Base-by-base conservation (phyloP, 345 rosid genomes). In the Citrus medica region DNA sequence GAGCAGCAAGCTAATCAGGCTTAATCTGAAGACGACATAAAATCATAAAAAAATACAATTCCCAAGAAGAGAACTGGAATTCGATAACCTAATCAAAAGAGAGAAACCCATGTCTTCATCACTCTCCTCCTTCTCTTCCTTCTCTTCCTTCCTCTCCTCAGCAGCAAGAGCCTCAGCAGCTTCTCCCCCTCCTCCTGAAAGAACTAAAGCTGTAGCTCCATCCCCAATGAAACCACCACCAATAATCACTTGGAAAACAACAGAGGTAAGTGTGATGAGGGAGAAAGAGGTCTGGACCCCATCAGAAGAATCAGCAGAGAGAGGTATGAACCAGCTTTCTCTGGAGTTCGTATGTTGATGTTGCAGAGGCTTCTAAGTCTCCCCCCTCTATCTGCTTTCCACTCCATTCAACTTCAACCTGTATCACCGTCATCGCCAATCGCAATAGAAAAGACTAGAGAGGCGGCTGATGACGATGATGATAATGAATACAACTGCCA, bases 41-140 rank as follows among this genome's bases (percentile, higher is more conserved):
- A 33, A 3, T 37, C n/a, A 7, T 8, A 46, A 46, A 37, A 46
- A 27, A 69, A 48, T 25, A 69, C 62, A 51, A 48, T 8, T 4
- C 53, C 21, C 24, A 5, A 1, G 14, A 32, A 27, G 33, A 62
- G 16, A 64, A 64, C 9, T 35, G 7, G 27, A 70, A 70, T 55
- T 2, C 2, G 3, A 40, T 12, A 21, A 35, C 28, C 79, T 87
- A 91, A 82, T 89, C 92, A 33, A 91, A 74, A 91, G 85, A 24
- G 89, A 86, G 86, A 91, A 90, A 75, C 95, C 93, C 86, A 90
- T 88, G 74, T 91, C 95, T 6, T 91, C 92, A 8, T 86, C 92
- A 59, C 87, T 88, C 71, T 91, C 95, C 60, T 87, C 91, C 16
- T 83, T 86, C 76, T 87, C n/a, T n/a, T n/a, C n/a, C n/a, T n/a